These are phyloP conservation scores for Globisporangium splendens DNA, from an alignment of 352 stramenopile genomes.

Conservation along the genomic window DNA sequence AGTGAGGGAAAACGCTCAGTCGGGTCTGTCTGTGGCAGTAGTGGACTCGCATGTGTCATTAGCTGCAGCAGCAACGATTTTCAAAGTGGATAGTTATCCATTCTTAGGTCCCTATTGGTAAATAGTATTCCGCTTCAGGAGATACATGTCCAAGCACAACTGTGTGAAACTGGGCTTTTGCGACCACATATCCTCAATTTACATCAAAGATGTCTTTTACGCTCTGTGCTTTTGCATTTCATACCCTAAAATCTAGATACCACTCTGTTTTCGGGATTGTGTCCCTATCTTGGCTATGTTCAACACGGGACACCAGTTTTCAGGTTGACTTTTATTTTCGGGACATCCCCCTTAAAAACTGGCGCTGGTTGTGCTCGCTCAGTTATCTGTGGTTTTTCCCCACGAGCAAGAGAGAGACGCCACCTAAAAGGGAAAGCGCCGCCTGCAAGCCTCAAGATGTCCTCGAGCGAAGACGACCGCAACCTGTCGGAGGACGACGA, in stretches of 20 bases:
- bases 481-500: slow-evolving; percentile 66
- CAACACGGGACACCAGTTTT: background rate
- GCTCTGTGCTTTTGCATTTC: background rate
- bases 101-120: no score
- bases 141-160: no score
- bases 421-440: background rate
- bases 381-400: background rate
- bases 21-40: background rate
- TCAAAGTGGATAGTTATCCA: background rate
- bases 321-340: background rate
- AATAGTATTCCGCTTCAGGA: background rate
- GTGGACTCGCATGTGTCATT: background rate
- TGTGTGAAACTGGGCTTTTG: no score
- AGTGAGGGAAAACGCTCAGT: background rate
- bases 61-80: background rate
- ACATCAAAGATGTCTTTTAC: background rate
- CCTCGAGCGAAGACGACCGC: slow-evolving; percentile 84
- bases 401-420: slow-evolving; percentile 5
- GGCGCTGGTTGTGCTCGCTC: no score
- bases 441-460: slow-evolving; percentile 39
- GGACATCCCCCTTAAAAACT: background rate
- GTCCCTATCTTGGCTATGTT: background rate
- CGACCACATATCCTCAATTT: background rate
- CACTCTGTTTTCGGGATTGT: background rate
- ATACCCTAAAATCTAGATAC: background rate